Conservation (phyloP, 495 filamentous ascomycete genomes). For the Lasiosphaeria hispida region DNA sequence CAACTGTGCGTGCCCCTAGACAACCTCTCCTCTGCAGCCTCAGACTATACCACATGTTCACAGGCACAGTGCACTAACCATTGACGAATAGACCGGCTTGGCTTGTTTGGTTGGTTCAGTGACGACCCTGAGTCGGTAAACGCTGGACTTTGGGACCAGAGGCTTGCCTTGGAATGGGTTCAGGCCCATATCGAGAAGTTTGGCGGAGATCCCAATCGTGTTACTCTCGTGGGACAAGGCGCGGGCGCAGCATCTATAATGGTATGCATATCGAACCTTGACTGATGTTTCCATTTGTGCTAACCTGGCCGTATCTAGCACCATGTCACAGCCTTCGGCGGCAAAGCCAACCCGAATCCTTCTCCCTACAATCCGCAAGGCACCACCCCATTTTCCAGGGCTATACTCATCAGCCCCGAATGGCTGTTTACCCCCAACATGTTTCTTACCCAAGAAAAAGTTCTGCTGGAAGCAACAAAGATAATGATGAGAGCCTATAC, state of each 20-base stretch:
- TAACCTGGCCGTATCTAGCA: background rate
- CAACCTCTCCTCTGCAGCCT: background rate
- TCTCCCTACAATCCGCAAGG: background rate
- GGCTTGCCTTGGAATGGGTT: background rate
- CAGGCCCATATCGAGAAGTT: constrained; percentile 1
- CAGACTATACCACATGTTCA: background rate
- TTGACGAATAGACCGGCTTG: background rate
- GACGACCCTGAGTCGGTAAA: background rate
- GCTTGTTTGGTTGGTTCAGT: background rate
- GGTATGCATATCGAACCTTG: background rate
- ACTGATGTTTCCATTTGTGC: background rate
- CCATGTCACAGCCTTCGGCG: background rate
- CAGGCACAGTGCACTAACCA: background rate
- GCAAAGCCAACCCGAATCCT: background rate
- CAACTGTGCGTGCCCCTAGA: background rate
- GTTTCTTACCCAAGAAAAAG: background rate
- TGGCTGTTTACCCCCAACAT: background rate
- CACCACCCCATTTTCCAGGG: background rate
- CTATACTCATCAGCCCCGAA: background rate
- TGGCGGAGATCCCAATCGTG: background rate
- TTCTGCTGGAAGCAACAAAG: background rate
- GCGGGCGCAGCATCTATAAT: background rate
- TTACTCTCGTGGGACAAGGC: background rate
- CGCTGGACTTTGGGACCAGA: background rate
- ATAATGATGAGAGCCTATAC: background rate